Evolutionary conservation across 2,329 filamentous ascomycete species (phyloP), one percentile per base, ranked within the genome.

Genomic region (Sporothrix protearum): DNA sequence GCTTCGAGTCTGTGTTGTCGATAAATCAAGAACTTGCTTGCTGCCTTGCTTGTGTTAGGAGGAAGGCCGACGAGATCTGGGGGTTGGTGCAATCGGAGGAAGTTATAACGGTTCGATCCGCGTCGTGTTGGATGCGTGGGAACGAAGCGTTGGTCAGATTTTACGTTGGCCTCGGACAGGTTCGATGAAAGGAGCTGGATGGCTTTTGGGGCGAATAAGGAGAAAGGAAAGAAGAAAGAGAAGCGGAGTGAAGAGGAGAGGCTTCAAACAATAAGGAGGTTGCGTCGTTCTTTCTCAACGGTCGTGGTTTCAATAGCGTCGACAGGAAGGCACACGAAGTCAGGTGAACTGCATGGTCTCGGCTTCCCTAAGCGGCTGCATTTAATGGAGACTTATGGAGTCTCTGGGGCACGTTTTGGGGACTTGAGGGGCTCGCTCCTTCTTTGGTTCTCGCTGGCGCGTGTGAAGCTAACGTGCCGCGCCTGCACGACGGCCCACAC

Each of bases 111-210:
- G 67, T 71, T 47, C 70, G 64, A 14, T 63, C 63, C 53, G 53
- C 36, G 51, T 68, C 33, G 55, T 33, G 66, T 69, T 49, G 47
- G 47, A n/a, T 57, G 59, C 61, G 49, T 66, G 57, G 55, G 36
- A 30, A 22, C 10, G 33, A 51, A 36, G 63, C 9, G 64, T n/a
- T 55, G 66, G 47, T 55, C 68, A 14, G 16, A 61, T 16, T 10
- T 28, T 12, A 25, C 69, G 75, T 77, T 76, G 76, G 76, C 76
- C 73, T 53, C 68, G 69, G 72, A 73, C 36, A 72, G 59, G 73
- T 69, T 77, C 75, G 42, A 33, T 4, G 76, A 74, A 74, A 75
- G 70, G 68, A 72, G 57, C 73, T 74, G 75, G 74, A 72, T 75
- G 36, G 53, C 42, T 53, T 61, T 55, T 16, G 30, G 61, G 61